These are phyloP conservation scores for Cryptosporidium baileyi DNA, from an alignment of 169 alveolate species.

Conservation along the genomic window DNA sequence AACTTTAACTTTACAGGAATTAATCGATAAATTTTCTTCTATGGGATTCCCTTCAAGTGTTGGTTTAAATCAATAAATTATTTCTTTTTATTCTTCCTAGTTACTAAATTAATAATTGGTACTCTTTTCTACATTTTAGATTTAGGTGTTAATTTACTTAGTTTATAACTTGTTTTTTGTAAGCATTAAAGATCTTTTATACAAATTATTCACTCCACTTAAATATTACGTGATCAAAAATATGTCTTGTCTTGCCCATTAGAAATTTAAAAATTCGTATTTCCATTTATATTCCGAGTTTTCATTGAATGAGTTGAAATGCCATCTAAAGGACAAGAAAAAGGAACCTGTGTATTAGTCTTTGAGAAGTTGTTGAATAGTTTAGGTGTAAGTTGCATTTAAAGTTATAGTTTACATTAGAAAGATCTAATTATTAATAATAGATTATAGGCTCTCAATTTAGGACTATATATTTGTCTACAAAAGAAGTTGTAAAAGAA, in stretches of 20 bases:
- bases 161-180: too few relatives aligned
- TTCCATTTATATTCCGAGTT: background rate
- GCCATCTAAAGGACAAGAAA: conserved; percentile 33
- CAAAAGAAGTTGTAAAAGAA: conserved; percentile 52
- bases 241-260: too few relatives aligned
- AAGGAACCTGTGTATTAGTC: conserved; percentile 60
- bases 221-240: too few relatives aligned
- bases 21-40: conserved; percentile 68
- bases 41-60: background rate
- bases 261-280: too few relatives aligned
- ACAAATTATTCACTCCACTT: too few relatives aligned
- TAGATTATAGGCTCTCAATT: conserved; percentile 54
- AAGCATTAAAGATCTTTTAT: too few relatives aligned
- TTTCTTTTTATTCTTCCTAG: too few relatives aligned
- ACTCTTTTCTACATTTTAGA: too few relatives aligned
- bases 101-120: too few relatives aligned
- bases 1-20: conserved; percentile 75
- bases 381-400: conserved; percentile 44
- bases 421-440: background rate
- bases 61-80: too few relatives aligned
- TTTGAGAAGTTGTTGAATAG: conserved; percentile 42
- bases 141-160: too few relatives aligned
- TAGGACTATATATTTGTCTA: conserved; percentile 38
- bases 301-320: background rate
- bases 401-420: background rate